A percentile compares a stretch with the other conserved stretches of the same genome.
phyloP scores from a whole-genome alignment of 768 basidiomycete genomes.

The Tulasnella sp. region DNA sequence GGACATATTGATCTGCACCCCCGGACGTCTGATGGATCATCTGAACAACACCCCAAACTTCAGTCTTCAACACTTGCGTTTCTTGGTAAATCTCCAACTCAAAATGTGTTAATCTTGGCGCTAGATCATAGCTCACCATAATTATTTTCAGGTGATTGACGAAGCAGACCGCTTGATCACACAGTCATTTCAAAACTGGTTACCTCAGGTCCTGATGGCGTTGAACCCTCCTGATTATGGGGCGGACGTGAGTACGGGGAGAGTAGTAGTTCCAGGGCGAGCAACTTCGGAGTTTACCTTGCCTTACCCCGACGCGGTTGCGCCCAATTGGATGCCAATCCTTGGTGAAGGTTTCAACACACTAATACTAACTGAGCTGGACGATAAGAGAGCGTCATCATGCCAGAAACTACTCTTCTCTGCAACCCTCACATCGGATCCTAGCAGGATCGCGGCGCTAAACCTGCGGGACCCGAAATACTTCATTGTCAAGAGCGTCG shows the following conservation, averaged over 20 bases:
- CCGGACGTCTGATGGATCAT: conserved; percentile 91
- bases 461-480: conserved; percentile 73
- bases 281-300: neutral
- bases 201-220: conserved; percentile 71
- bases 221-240: conserved; percentile 36
- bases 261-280: neutral
- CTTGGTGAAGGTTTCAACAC: conserved; percentile 24
- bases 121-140: neutral
- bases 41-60: conserved; percentile 80
- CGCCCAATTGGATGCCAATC: conserved; percentile 47
- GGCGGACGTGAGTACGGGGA: neutral
- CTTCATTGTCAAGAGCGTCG: conserved; percentile 56
- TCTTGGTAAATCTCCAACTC: conserved; percentile 51
- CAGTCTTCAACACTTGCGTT: conserved; percentile 89
- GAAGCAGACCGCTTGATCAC: conserved; percentile 94
- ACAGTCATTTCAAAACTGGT: conserved; percentile 95
- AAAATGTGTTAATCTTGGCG: neutral
- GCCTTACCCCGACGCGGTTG: conserved; percentile 44
- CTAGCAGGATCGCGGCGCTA: conserved; percentile 80
- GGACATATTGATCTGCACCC: conserved; percentile 91
- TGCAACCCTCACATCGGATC: conserved; percentile 89
- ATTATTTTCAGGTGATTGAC: conserved; percentile 66
- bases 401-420: conserved; percentile 96
- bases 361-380: conserved; percentile 37
- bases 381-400: conserved; percentile 48